Evolutionary conservation across 2,329 filamentous ascomycete species (phyloP).

Genomic region (Calonectria henricotiae): DNA sequence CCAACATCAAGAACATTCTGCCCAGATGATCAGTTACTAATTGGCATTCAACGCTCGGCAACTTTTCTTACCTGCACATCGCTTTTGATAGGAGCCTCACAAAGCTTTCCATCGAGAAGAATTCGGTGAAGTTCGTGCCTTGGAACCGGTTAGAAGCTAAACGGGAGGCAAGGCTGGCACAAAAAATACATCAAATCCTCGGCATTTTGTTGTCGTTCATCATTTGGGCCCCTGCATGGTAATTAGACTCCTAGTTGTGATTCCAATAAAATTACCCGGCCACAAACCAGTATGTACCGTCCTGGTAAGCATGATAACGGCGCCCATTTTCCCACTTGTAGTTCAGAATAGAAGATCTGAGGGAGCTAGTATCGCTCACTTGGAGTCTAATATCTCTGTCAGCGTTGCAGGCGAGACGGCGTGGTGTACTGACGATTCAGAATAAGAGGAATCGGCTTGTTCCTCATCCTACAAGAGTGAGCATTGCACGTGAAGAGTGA

Average conservation of each 20-base stretch:
- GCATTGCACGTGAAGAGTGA: background rate
- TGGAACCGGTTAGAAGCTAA: conserved; percentile 2
- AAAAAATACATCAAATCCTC: conserved; percentile 46
- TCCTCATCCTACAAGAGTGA: conserved; percentile 3
- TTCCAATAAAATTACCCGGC: no score
- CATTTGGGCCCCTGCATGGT: conserved; percentile 45
- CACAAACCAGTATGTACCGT: conserved; percentile 58
- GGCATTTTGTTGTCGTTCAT: conserved; percentile 47
- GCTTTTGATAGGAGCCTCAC: conserved; percentile 54
- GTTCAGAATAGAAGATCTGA: conserved; percentile 33
- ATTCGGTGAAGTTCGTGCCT: conserved; percentile 48
- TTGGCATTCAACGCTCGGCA: background rate
- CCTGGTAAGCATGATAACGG: conserved; percentile 64
- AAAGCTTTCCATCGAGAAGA: conserved; percentile 53
- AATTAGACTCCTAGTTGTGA: conserved; percentile 2
- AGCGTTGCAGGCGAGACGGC: background rate
- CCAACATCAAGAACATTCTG: conserved; percentile 56
- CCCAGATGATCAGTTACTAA: background rate
- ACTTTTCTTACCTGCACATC: conserved; percentile 41
- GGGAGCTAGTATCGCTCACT: conserved; percentile 33
- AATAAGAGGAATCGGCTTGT: background rate
- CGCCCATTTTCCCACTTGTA: conserved; percentile 64
- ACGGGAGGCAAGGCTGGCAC: background rate
- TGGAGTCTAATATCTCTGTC: conserved; percentile 23
- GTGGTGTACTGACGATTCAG: background rate